Conservation (phyloP, 2,329 filamentous ascomycete species). For the Ceratocystis lukuohia region DNA sequence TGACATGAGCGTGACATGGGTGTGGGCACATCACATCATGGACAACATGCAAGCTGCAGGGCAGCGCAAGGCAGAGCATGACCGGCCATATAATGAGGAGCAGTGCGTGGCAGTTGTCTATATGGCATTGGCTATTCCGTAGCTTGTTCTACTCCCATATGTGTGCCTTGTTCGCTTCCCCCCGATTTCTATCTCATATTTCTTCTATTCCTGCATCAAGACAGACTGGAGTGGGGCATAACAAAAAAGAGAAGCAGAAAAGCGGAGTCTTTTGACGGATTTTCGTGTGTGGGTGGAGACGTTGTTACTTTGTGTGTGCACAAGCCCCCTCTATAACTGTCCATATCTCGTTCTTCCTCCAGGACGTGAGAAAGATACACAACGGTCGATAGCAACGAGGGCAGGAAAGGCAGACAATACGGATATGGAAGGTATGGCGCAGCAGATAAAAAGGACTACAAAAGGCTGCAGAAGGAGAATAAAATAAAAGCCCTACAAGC, state of each 20-base stretch:
- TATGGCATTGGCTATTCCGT: not conserved
- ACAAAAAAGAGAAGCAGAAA: not conserved
- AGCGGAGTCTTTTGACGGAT: not conserved
- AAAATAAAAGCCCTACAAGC: not conserved
- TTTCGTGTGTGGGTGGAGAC: slow-evolving; percentile 9
- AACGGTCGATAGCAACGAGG: no score
- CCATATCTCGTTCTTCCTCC: not conserved
- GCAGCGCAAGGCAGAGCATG: not conserved
- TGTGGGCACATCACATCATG: not conserved
- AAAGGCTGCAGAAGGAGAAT: not conserved
- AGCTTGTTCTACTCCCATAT: not conserved
- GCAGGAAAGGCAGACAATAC: no score
- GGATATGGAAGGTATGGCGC: no score
- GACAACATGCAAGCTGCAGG: not conserved
- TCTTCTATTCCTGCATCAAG: not conserved
- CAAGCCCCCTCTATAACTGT: not conserved
- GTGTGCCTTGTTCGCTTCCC: not conserved
- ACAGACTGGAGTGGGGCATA: not conserved
- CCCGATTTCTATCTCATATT: not conserved
- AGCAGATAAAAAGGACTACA: no score
- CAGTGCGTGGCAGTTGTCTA: no score
- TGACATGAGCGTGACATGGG: not conserved
- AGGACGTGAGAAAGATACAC: no score
- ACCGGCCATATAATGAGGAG: no score
- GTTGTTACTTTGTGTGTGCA: not conserved